A percentile compares a stretch with the other conserved stretches of the same genome.
phyloP scores from a whole-genome alignment of 2,329 filamentous ascomycete genomes.

The Pseudopyrenochaeta lycopersici region DNA sequence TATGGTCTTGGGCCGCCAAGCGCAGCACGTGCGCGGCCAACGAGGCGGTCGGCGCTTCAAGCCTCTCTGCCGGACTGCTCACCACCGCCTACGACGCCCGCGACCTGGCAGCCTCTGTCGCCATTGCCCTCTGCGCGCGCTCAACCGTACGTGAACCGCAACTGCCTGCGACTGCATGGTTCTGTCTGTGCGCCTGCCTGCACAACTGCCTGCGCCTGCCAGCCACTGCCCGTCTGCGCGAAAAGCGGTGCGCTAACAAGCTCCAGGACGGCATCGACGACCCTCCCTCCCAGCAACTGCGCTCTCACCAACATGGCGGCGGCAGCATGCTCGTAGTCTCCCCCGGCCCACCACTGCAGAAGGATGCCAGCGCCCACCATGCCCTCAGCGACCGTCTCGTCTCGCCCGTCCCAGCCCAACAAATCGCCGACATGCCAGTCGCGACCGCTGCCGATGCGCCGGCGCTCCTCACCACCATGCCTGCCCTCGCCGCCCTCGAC shows the following conservation, averaged over 20 bases:
- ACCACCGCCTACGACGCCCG: background rate
- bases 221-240: no score
- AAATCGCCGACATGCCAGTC: conserved; percentile 36
- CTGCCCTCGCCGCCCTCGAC: conserved; percentile 14
- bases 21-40: conserved; percentile 20
- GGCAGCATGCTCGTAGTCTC: conserved; percentile 43
- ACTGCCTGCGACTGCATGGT: no score
- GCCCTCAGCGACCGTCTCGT: conserved; percentile 26
- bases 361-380: conserved; percentile 36
- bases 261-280: background rate
- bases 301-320: conserved; percentile 35
- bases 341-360: conserved; percentile 26
- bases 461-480: conserved; percentile 20
- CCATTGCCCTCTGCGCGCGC: no score
- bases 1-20: no score
- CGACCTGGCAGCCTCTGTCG: no score
- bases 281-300: background rate
- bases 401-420: conserved; percentile 26
- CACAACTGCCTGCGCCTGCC: no score
- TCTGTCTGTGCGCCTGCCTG: no score
- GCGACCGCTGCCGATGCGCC: conserved; percentile 34
- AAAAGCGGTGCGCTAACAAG: background rate
- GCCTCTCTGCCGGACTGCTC: conserved; percentile 16
- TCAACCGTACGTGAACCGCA: no score
- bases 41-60: conserved; percentile 20